A percentile compares a stretch with the other conserved stretches of the same genome.
Conservation (phyloP, 2,329 filamentous ascomycete genomes). For the Tolypocladium guangdongense region DNA sequence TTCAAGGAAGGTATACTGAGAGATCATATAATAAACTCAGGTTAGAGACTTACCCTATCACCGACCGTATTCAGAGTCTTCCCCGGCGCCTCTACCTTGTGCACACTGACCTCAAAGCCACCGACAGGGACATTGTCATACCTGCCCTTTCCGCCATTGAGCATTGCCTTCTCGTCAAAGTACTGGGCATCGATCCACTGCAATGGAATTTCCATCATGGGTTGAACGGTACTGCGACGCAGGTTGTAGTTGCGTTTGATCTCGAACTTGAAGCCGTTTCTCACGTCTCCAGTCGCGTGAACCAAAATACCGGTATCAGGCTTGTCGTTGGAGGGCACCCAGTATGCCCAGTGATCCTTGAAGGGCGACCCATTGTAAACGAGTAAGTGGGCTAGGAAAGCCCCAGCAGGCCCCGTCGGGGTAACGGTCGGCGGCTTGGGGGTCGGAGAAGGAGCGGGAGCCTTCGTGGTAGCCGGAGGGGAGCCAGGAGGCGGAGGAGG, state of each 20-base stretch:
- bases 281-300: too few relatives aligned
- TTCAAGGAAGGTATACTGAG: too few relatives aligned
- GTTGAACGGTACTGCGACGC: too few relatives aligned
- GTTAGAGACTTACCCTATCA: too few relatives aligned
- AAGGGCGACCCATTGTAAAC: constrained; percentile 20
- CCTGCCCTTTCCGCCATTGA: constrained; percentile 11
- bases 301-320: too few relatives aligned
- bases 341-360: constrained; percentile 21
- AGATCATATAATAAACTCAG: too few relatives aligned
- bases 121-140: constrained; percentile 13
- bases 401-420: constrained; percentile 8
- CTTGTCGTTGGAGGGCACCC: too few relatives aligned
- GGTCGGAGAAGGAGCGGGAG: too few relatives aligned
- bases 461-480: too few relatives aligned
- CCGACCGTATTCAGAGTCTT: constrained; percentile 6
- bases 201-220: constrained; percentile 12
- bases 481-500: too few relatives aligned
- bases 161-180: constrained; percentile 14
- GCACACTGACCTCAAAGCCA: constrained; percentile 13
- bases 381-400: constrained; percentile 17
- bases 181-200: constrained; percentile 16
- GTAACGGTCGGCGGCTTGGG: background rate
- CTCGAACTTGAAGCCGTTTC: too few relatives aligned
- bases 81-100: constrained; percentile 8
- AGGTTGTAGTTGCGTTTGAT: too few relatives aligned